Evolutionary conservation across 306 rosid genomes (phyloP).

Genomic region (Luffa acutangula): DNA sequence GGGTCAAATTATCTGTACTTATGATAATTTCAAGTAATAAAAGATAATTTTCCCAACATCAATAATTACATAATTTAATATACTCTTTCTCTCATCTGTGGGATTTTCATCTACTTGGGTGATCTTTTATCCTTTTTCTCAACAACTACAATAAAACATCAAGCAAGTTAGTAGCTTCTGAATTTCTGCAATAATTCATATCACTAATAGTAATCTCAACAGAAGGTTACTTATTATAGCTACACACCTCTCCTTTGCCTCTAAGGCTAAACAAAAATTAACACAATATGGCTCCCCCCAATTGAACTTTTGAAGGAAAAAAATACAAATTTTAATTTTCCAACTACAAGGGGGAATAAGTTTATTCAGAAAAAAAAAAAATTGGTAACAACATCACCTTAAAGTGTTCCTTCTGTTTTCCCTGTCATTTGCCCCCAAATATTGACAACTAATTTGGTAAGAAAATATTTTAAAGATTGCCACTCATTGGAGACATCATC

Average conservation of each 20-base stretch:
- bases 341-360: neutral
- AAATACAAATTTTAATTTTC: neutral
- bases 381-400: neutral
- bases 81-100: neutral
- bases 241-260: neutral
- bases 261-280: neutral
- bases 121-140: neutral
- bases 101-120: neutral
- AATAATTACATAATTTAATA: neutral
- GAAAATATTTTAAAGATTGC: neutral
- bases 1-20: no score
- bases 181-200: neutral
- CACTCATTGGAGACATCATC: neutral
- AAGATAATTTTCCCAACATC: neutral
- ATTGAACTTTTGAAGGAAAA: neutral
- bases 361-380: neutral
- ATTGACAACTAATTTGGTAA: neutral
- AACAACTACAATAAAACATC: neutral
- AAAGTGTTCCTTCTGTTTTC: neutral
- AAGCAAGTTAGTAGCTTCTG: neutral
- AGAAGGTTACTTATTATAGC: neutral
- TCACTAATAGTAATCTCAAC: neutral
- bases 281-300: neutral
- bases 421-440: neutral
- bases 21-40: neutral